Evolutionary conservation across 257 asterid genomes (phyloP).

Genomic region (Lantana camara): DNA sequence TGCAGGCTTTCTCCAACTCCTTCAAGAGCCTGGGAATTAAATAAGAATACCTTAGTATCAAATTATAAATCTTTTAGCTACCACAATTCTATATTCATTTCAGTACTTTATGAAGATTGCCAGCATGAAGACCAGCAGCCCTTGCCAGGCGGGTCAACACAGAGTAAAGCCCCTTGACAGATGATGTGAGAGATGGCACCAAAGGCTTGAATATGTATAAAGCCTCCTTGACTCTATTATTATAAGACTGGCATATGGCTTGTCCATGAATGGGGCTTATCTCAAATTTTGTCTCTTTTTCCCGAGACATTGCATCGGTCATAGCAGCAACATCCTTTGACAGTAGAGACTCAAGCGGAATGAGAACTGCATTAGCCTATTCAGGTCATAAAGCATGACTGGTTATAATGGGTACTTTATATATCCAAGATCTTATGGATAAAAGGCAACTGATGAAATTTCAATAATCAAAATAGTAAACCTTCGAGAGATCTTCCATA

Average conservation of each 20-base stretch:
- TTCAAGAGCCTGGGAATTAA: slow-evolving; percentile 81
- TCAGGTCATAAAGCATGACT: slow-evolving; percentile 29
- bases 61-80: slow-evolving; percentile 5
- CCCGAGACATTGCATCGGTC: slow-evolving; percentile 79
- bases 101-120: slow-evolving; percentile 95
- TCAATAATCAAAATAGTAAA: slow-evolving; percentile 27
- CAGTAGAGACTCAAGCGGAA: slow-evolving; percentile 87
- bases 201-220: slow-evolving; percentile 74
- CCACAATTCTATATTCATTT: slow-evolving; percentile 9
- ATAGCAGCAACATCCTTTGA: slow-evolving; percentile 88
- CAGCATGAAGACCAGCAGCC: slow-evolving; percentile 96
- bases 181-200: slow-evolving; percentile 70
- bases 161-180: slow-evolving; percentile 82
- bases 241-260: slow-evolving; percentile 90
- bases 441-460: slow-evolving; percentile 20
- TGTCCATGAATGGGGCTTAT: slow-evolving; percentile 95
- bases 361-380: slow-evolving; percentile 82
- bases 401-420: slow-evolving; percentile 17
- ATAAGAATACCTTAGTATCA: slow-evolving; percentile 23
- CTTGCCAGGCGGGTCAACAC: slow-evolving; percentile 80
- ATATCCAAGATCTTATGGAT: slow-evolving; percentile 19
- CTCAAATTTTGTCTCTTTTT: slow-evolving; percentile 65
- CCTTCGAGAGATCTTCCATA: slow-evolving; percentile 89
- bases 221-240: slow-evolving; percentile 68
- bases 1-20: slow-evolving; percentile 95